Evolutionary conservation across 495 filamentous ascomycete genomes (phyloP).

Genomic region (Penicillium crystallinum): DNA sequence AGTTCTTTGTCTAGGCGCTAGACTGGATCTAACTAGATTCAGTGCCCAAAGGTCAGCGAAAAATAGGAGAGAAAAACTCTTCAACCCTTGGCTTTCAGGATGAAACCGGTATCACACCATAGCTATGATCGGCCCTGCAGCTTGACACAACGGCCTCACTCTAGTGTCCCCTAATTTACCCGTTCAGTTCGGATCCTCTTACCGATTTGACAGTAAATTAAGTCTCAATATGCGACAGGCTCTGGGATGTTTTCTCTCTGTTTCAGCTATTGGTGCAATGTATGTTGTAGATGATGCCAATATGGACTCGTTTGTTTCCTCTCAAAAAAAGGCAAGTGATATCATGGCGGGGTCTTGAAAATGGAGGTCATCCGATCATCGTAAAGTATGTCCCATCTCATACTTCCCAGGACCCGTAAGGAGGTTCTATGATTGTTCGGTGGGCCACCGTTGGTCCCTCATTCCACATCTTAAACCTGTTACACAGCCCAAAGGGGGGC

Average conservation of each 20-base stretch:
- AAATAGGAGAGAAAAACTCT: constrained; percentile 7
- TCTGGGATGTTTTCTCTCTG: background rate
- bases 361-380: constrained; percentile 5
- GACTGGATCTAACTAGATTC: background rate
- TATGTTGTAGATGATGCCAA: too few species aligned
- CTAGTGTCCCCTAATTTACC: constrained; percentile 20
- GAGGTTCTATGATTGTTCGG: constrained; percentile 5
- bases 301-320: too few species aligned
- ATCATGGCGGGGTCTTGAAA: constrained; percentile 1
- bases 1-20: constrained; percentile 9
- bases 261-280: background rate
- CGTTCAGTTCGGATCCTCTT: constrained; percentile 15
- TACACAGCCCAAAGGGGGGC: constrained; percentile 14
- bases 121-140: constrained; percentile 22
- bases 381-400: background rate
- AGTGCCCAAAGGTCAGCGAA: background rate
- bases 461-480: constrained; percentile 6
- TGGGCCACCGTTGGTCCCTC: constrained; percentile 5
- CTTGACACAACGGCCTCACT: constrained; percentile 9
- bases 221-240: background rate
- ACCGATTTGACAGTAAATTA: constrained; percentile 12
- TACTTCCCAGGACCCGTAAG: background rate
- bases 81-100: background rate
- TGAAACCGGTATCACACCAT: constrained; percentile 16
- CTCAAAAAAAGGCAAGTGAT: background rate